These are phyloP conservation scores for Luvunga scandens DNA, from an alignment of 345 rosid genomes.

Conservation along the genomic window DNA sequence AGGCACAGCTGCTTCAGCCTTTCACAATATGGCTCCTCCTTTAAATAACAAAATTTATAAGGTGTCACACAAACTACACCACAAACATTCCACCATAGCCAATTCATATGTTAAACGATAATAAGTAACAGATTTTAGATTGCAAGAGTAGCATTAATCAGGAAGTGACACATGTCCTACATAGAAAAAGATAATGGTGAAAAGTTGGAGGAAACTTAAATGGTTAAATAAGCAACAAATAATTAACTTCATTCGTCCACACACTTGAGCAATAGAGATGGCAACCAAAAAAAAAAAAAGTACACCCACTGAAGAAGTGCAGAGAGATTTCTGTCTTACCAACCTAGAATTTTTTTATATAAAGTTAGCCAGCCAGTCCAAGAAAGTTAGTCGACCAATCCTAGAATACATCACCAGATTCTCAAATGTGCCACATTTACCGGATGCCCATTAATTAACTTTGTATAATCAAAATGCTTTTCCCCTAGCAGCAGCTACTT, in stretches of 20 bases:
- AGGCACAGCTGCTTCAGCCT: neutral
- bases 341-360: neutral
- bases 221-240: neutral
- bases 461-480: neutral
- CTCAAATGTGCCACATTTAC: neutral
- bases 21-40: neutral
- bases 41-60: too few species aligned
- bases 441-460: neutral
- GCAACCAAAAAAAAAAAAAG: neutral
- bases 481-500: conserved; percentile 5
- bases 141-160: too few species aligned
- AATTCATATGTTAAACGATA: too few species aligned
- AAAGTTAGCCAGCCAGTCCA: conserved; percentile 6
- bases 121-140: too few species aligned
- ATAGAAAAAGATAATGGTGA: neutral
- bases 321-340: neutral
- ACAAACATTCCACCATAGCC: too few species aligned
- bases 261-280: neutral
- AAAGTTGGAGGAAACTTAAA: neutral
- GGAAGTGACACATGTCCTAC: neutral
- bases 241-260: neutral
- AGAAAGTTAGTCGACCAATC: conserved; percentile 9
- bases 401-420: conserved; percentile 1
- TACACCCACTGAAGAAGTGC: neutral
- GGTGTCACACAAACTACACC: too few species aligned